These are phyloP conservation scores for Lichenothelia convexa DNA, from an alignment of 495 filamentous ascomycete genomes.

Conservation along the genomic window DNA sequence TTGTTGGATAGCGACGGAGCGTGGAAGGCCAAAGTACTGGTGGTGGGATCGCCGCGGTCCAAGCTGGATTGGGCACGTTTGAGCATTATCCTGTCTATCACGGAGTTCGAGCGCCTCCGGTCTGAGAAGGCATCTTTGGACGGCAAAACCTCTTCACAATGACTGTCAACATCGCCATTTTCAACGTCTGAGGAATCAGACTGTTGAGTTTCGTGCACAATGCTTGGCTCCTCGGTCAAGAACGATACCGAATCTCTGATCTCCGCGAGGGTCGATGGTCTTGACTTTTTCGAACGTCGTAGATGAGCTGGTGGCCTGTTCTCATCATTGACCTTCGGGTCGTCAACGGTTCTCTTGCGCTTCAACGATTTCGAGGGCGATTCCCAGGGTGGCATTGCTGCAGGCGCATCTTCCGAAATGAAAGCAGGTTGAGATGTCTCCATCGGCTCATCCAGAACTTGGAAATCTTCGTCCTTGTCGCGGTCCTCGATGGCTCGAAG, in stretches of 20 bases:
- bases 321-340: slow-evolving; percentile 24
- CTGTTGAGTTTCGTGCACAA: slow-evolving; percentile 27
- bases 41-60: no score
- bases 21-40: slow-evolving; percentile 28
- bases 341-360: slow-evolving; percentile 34
- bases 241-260: slow-evolving; percentile 65
- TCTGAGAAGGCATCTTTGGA: slow-evolving; percentile 15
- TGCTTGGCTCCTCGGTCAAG: slow-evolving; percentile 58
- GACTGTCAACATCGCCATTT: no score
- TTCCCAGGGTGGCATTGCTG: not conserved
- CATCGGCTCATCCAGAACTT: slow-evolving; percentile 39
- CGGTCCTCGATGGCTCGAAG: slow-evolving; percentile 74
- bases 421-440: slow-evolving; percentile 20
- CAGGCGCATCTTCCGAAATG: slow-evolving; percentile 15
- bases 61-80: no score
- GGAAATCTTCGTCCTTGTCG: slow-evolving; percentile 54
- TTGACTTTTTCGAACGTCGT: slow-evolving; percentile 40
- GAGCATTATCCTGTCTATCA: slow-evolving; percentile 61
- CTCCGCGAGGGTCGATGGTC: slow-evolving; percentile 53
- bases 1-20: slow-evolving; percentile 7
- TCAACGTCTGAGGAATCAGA: slow-evolving; percentile 21
- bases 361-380: slow-evolving; percentile 18
- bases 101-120: not conserved
- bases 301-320: slow-evolving; percentile 43
- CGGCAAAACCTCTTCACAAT: slow-evolving; percentile 8